Evolutionary conservation across 2,329 filamentous ascomycete genomes (phyloP).

Genomic region (Tolypocladium album): DNA sequence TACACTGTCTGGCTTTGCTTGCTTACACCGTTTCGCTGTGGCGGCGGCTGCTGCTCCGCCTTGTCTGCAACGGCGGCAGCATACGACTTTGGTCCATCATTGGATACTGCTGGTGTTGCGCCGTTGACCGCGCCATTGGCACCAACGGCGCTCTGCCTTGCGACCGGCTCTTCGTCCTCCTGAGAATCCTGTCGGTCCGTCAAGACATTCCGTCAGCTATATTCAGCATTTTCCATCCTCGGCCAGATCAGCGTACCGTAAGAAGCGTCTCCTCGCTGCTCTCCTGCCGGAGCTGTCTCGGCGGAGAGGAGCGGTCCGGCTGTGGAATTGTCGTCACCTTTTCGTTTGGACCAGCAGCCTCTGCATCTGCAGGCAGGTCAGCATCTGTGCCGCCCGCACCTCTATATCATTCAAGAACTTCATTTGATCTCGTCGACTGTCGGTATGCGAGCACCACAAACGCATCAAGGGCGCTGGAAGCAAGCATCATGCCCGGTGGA

Average conservation of each 20-base stretch:
- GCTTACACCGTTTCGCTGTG: neutral
- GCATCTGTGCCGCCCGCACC: neutral
- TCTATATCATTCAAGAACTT: neutral
- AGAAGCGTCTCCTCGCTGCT: conserved; percentile 1
- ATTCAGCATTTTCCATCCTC: neutral
- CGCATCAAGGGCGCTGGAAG: neutral
- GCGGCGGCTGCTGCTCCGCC: conserved; percentile 2
- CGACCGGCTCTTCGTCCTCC: neutral
- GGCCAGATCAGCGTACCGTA: neutral
- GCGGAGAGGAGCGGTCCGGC: conserved; percentile 6
- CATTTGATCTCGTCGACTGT: neutral
- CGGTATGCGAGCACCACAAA: neutral
- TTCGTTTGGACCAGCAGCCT: conserved; percentile 7
- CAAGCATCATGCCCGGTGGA: neutral
- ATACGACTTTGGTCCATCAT: conserved; percentile 7
- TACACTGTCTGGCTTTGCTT: conserved; percentile 11
- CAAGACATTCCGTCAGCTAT: neutral
- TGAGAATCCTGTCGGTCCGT: neutral
- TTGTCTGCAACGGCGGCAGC: conserved; percentile 9
- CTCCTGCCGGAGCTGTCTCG: neutral
- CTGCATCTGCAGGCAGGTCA: conserved; percentile 6
- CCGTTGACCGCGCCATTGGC: neutral
- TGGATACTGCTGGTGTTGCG: neutral
- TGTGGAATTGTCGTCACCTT: conserved; percentile 12
- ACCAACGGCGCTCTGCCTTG: neutral